Evolutionary conservation across 495 filamentous ascomycete genomes (phyloP).

Genomic region (Trichoderma asperelloides): DNA sequence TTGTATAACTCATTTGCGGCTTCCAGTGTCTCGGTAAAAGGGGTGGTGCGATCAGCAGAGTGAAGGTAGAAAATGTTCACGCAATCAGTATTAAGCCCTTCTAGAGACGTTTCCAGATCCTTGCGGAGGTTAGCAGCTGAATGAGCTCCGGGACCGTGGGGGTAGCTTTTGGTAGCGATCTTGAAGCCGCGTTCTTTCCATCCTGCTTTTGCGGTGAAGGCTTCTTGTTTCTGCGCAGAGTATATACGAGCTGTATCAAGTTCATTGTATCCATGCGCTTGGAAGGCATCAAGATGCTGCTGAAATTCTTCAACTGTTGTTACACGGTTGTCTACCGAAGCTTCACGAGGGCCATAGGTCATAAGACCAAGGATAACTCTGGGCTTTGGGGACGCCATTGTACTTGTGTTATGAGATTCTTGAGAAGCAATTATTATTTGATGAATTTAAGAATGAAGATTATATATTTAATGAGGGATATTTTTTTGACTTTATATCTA

Average conservation of each 20-base stretch:
- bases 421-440: neutral
- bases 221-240: slow-evolving; percentile 62
- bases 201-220: slow-evolving; percentile 58
- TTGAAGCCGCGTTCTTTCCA: slow-evolving; percentile 69
- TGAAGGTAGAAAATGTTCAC: slow-evolving; percentile 80
- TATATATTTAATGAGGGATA: neutral
- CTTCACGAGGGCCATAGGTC: slow-evolving; percentile 34
- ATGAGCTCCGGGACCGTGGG: slow-evolving; percentile 22
- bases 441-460: neutral
- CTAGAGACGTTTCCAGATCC: slow-evolving; percentile 52
- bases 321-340: slow-evolving; percentile 34
- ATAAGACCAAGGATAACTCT: slow-evolving; percentile 44
- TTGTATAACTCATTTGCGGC: slow-evolving; percentile 64
- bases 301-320: slow-evolving; percentile 57
- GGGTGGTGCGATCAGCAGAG: slow-evolving; percentile 62
- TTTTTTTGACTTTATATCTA: neutral
- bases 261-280: slow-evolving; percentile 56
- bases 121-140: slow-evolving; percentile 18
- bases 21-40: slow-evolving; percentile 62
- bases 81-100: slow-evolving; percentile 57
- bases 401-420: neutral
- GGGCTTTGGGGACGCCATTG: slow-evolving; percentile 19
- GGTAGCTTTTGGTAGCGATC: slow-evolving; percentile 60
- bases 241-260: slow-evolving; percentile 66
- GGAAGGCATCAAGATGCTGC: slow-evolving; percentile 51